These are phyloP conservation scores for Solanum gracilifrons DNA, from an alignment of 257 asterid species.

Conservation along the genomic window DNA sequence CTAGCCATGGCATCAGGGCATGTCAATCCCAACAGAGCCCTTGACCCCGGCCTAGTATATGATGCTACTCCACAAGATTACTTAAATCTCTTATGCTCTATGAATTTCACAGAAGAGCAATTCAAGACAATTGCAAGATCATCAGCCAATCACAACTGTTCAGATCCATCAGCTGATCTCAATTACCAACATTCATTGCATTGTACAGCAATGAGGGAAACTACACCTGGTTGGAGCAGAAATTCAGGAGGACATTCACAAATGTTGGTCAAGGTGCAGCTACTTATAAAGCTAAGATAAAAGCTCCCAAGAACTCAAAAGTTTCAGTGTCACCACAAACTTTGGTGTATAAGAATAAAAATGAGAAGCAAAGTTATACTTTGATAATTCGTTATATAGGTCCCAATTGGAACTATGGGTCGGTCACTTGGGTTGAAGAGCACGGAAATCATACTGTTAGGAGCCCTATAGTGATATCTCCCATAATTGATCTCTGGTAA, in stretches of 20 bases:
- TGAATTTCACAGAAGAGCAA: constrained; percentile 13
- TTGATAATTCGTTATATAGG: background rate
- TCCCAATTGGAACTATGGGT: constrained; percentile 14
- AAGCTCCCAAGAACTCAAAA: background rate
- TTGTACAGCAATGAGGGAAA: background rate
- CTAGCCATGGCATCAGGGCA: constrained; percentile 17
- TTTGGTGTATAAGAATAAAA: background rate
- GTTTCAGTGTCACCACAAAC: constrained; percentile 3
- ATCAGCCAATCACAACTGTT: background rate
- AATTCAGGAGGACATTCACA: constrained; percentile 4
- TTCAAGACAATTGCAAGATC: constrained; percentile 2
- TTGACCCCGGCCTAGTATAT: constrained; percentile 16
- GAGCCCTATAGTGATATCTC: background rate
- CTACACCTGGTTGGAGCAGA: background rate
- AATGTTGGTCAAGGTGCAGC: constrained; percentile 12
- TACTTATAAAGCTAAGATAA: background rate
- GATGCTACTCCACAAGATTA: constrained; percentile 14
- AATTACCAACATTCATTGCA: constrained; percentile 15
- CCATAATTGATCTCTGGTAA: background rate
- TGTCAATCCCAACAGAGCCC: constrained; percentile 9
- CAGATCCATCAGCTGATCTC: background rate
- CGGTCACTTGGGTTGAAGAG: constrained; percentile 29
- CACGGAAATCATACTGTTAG: constrained; percentile 10
- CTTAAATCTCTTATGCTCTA: constrained; percentile 14
- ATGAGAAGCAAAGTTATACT: constrained; percentile 8